phyloP scores from a whole-genome alignment of 2,329 filamentous ascomycete genomes.

The Rhynchosporium agropyri region DNA sequence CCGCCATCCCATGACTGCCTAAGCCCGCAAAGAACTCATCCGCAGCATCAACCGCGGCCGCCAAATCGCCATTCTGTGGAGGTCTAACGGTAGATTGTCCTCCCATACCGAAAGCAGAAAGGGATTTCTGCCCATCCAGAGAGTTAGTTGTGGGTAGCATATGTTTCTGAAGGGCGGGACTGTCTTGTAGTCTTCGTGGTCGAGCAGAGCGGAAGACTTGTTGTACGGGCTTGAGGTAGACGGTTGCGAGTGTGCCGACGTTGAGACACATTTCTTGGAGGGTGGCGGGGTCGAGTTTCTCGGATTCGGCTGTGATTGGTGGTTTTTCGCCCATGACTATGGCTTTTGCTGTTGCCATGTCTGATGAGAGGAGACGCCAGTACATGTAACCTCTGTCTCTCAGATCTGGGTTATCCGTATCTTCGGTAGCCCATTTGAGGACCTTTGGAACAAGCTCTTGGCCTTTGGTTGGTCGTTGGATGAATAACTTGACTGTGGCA shows the following conservation, averaged over 20 bases:
- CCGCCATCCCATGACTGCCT: slow-evolving; percentile 72
- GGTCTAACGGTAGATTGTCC: slow-evolving; percentile 41
- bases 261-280: slow-evolving; percentile 97
- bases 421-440: slow-evolving; percentile 97
- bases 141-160: slow-evolving; percentile 56
- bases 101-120: slow-evolving; percentile 59
- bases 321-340: slow-evolving; percentile 98
- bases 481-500: slow-evolving; percentile 96
- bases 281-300: slow-evolving; percentile 87
- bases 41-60: slow-evolving; percentile 77
- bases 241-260: slow-evolving; percentile 92
- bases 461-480: slow-evolving; percentile 92
- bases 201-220: slow-evolving; percentile 92
- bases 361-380: slow-evolving; percentile 92
- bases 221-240: slow-evolving; percentile 97
- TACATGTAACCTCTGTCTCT: slow-evolving; percentile 99
- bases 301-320: slow-evolving; percentile 91
- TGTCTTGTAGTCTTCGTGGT: slow-evolving; percentile 76
- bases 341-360: slow-evolving; percentile 81
- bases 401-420: slow-evolving; percentile 98
- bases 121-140: slow-evolving; percentile 60
- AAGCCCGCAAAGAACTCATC: slow-evolving; percentile 87
- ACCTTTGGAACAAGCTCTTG: slow-evolving; percentile 93
- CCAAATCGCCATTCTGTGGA: slow-evolving; percentile 53
- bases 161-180: slow-evolving; percentile 81